Percentiles rank a stretch among this genome's conserved stretches.
phyloP scores from a whole-genome alignment of 192 early-diverging fungal species.

The Podochytrium sp. region DNA sequence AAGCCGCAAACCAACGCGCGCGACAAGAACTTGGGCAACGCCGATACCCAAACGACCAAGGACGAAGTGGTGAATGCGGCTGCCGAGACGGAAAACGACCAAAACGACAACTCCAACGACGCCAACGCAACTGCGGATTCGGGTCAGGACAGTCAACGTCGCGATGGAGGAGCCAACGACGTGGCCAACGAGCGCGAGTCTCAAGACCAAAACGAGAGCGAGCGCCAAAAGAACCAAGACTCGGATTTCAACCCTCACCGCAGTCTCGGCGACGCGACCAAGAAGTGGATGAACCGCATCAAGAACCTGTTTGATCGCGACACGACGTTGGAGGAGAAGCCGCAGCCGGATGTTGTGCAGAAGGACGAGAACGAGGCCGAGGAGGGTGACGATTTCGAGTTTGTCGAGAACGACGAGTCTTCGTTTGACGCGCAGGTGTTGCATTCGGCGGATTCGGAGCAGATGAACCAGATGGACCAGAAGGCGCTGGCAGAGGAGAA shows the following conservation, averaged over 20 bases:
- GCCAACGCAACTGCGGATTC: conserved; percentile 39
- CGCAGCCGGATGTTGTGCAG: conserved; percentile 46
- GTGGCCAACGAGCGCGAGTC: conserved; percentile 18
- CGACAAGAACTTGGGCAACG: conserved; percentile 52
- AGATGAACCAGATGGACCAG: conserved; percentile 48
- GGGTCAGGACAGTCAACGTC: conserved; percentile 33
- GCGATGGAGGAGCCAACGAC: conserved; percentile 16
- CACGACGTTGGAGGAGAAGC: conserved; percentile 55
- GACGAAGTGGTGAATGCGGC: conserved; percentile 42
- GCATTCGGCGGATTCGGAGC: conserved; percentile 71
- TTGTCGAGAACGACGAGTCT: conserved; percentile 76
- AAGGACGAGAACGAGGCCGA: conserved; percentile 60
- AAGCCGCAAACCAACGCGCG: conserved; percentile 35
- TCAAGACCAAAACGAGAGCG: conserved; percentile 12
- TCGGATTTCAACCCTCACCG: conserved; percentile 81
- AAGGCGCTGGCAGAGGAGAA: conserved; percentile 47
- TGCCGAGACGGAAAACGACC: conserved; percentile 49
- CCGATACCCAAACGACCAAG: conserved; percentile 43
- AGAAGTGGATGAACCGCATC: conserved; percentile 90
- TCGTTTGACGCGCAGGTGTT: conserved; percentile 76
- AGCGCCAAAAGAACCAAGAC: conserved; percentile 31
- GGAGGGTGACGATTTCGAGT: conserved; percentile 62
- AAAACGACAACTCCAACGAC: conserved; percentile 37
- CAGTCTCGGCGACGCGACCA: conserved; percentile 88
- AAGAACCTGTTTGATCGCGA: conserved; percentile 68